Conservation (phyloP, 2,329 filamentous ascomycete genomes). For the Endoconidiophora polonica region DNA sequence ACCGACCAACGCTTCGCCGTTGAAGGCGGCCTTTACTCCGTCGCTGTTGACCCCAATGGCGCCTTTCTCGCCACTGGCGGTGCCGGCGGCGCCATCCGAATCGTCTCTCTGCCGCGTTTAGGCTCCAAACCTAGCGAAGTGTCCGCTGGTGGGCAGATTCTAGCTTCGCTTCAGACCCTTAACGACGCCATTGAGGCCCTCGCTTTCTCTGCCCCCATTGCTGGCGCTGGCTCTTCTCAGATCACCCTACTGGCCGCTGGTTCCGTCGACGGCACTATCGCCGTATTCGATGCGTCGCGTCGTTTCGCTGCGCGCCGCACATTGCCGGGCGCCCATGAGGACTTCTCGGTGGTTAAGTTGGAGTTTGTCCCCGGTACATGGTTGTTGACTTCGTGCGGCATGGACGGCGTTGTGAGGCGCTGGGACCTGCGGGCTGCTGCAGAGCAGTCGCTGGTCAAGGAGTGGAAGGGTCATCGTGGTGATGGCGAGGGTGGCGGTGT, state of each 20-base stretch:
- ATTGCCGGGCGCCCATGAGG: conserved; percentile 68
- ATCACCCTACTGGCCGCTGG: conserved; percentile 42
- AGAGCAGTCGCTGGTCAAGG: conserved; percentile 52
- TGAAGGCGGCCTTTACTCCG: conserved; percentile 77
- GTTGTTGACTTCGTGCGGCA: conserved; percentile 72
- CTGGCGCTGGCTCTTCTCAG: conserved; percentile 28
- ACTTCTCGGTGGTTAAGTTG: conserved; percentile 81
- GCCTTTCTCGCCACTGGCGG: conserved; percentile 74
- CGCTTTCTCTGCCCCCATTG: conserved; percentile 32
- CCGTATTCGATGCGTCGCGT: conserved; percentile 71
- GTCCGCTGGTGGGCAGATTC: conserved; percentile 39
- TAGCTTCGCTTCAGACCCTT: conserved; percentile 71
- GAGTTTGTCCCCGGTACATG: conserved; percentile 58
- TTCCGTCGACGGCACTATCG: conserved; percentile 62
- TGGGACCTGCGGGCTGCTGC: conserved; percentile 67
- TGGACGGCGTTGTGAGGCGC: conserved; percentile 77
- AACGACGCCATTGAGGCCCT: conserved; percentile 61
- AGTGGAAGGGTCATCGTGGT: conserved; percentile 82
- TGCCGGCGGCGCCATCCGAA: conserved; percentile 68
- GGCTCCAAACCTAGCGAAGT: conserved; percentile 23
- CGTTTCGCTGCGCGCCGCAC: conserved; percentile 74
- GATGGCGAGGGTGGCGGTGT: conserved; percentile 78
- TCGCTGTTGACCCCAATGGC: conserved; percentile 67
- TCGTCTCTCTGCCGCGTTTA: conserved; percentile 65
- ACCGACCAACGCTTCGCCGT: conserved; percentile 82